Base-by-base conservation (phyloP, 805 yeast species). In the Barnettozyma pratensis region DNA sequence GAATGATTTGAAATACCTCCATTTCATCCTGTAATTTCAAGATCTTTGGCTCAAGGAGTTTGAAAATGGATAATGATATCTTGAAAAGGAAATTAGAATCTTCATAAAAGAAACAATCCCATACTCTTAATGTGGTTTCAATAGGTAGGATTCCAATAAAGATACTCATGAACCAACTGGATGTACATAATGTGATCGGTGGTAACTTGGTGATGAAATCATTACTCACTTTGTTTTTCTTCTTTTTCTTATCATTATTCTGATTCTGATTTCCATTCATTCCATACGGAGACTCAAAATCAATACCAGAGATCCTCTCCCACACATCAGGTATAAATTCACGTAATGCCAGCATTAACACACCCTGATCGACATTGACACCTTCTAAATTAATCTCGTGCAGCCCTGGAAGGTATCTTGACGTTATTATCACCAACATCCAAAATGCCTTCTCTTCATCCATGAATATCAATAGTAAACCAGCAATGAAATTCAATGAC, bases 121-220 rank as follows among this genome's bases (percentile, higher is more conserved):
- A 92, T 0, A 94, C 83, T 48, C 98, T 71, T 40, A 94, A 70
- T 7, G 89, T 85, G 0, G 95, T 79, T 61, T 94, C 98, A 26
- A 89, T 80, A 0, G 99, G 99, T 28, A 94, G 67, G 1, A 85
- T 81, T 0, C 96, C 96, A 35, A 94, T 89, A 67, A 87, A 94
- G n/a, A 88, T 79, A 58, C 97, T 87, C 98, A 94, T 92, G 62
- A 94, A 94, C 99, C 99, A 94, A 47, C 96, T 83, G 0, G 97
- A 92, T 1, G 98, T 94, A 56, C 96, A 94, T 41, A 94, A 73
- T 1, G 97, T 87, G 4, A 94, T 77, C 2, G 97, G 96, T 1
- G 99, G 98, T 40, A 91, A 68, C 55, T 85, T 83, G 12, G 80
- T 74, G 32, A 92, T 73, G 51, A 87, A 82, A 59, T 76, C 73